Base-by-base conservation (phyloP, 2,329 filamentous ascomycete species). In the Blastomyces emzantsi region DNA sequence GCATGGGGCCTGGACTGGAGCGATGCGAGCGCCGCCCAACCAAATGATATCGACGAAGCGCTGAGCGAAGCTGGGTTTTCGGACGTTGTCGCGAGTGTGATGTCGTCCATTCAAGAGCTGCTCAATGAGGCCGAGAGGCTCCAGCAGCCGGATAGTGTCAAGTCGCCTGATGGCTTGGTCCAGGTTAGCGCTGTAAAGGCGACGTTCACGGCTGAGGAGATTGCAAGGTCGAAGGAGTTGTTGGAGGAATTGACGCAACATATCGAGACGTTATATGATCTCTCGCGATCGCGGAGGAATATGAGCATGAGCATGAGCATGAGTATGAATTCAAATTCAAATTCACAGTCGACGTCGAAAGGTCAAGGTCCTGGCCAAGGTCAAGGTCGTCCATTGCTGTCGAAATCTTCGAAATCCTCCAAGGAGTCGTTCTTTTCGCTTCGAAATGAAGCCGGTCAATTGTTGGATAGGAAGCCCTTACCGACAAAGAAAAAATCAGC, bases 1-100 rank as follows among this genome's bases (percentile, higher is more conserved):
- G 82, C 85, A 41, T 88, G 85, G 85, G 85, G 85, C 57, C 75
- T 87, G 64, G 83, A 87, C 71, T 88, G 85, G 85, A 85, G 81
- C 72, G 85, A 87, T 71, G 84, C 82, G 64, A 82, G 80, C 68
- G 82, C 81, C 65, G 79, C 78, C 19, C 76, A 80, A 61, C 80
- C 83, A 64, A 83, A 81, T 68, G 81, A 85, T 73, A 87, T 87
- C 68, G 85, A 87, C 70, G 84, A 85, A 68, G 83, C 82, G 22
- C 76, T 87, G 22, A 84, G 83, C 61, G 80, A 83, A 65, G 85
- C 85, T 41, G 85, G 85, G 22, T 78, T 87, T 65, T 85, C 84
- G 55, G 85, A 87, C 72, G 82, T 85, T 3, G 85, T 87, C 47
- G 83, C 82, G 63, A 86, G 84, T 69, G 84, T 87, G 59, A 81